Base-by-base conservation (phyloP, 1,284 basidiomycete genomes). In the Moesziomyces sp. region DNA sequence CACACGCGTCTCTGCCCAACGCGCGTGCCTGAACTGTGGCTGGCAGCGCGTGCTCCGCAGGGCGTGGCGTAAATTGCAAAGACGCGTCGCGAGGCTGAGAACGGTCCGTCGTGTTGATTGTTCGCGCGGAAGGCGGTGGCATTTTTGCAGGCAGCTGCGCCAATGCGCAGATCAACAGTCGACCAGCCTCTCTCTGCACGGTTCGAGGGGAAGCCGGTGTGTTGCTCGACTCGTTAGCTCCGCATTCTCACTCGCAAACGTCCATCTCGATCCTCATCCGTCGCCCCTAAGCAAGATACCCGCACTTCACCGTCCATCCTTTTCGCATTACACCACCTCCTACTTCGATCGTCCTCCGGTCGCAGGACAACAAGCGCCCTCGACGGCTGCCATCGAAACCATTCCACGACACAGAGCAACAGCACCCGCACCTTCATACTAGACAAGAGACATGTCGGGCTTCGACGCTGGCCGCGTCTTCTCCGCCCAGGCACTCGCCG, bases 391-490 rank as follows among this genome's bases (percentile, higher is more conserved):
- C 26, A 7, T 6, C 26, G 26, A 28, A 6, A 28, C 26, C 30
- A 13, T 3, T 13, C 10, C 13, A 13, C 30, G 3, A 30, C 30
- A 33, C 5, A 10, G 2, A 33, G 2, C 10, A 3, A 33, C 10
- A 4, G 5, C 9, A 38, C 13, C 24, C 21, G n/a, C 52, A 46
- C 21, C 43, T 21, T 24, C 30, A 13, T 21, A 26, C 49, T 24
- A 46, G n/a, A 43, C 38, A 30, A 23, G 18, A 19, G 57, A 50
- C 69, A 84, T 84, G 83, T 83, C 83, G 35, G 83, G 83, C 67
- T 84, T 83, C 56, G 83, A 84, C 60, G 59, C 73, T 16, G 83
- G 83, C 47, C 77, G 82, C 30, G 60, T 81, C 44, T 84, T 67
- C 61, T 77, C 77, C 7, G 78, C 83, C 13, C 79, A 82, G 52